phyloP scores from a whole-genome alignment of 2,329 filamentous ascomycete genomes.

The Nemania sp. region DNA sequence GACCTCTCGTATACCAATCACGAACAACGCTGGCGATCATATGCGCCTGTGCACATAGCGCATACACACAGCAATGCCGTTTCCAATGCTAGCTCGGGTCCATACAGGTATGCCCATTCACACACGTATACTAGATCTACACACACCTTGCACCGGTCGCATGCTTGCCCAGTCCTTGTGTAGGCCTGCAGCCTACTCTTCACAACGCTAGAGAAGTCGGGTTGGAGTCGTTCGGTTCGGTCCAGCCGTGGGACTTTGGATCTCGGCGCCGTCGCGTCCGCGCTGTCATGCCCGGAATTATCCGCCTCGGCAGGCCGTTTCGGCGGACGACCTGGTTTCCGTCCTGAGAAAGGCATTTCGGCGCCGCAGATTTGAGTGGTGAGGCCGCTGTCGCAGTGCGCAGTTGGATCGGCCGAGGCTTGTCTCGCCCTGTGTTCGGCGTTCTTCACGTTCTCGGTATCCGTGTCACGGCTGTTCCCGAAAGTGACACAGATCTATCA shows the following conservation, averaged over 20 bases:
- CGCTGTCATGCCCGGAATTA: conserved; percentile 42
- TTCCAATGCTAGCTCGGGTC: too few species aligned
- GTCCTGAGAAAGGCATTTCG: conserved; percentile 47
- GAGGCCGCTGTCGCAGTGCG: conserved; percentile 10
- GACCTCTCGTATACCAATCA: too few species aligned
- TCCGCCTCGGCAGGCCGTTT: conserved; percentile 50
- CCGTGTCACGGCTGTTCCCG: background rate
- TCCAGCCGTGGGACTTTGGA: conserved; percentile 55
- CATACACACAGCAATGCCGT: too few species aligned
- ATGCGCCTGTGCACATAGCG: background rate
- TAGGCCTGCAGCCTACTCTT: conserved; percentile 60
- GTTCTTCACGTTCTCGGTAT: too few species aligned
- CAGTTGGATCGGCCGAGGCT: conserved; percentile 4
- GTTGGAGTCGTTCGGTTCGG: conserved; percentile 41
- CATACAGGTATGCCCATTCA: background rate
- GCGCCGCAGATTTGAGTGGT: conserved; percentile 16
- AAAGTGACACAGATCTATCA: background rate
- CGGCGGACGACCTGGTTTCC: conserved; percentile 45
- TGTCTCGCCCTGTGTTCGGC: background rate
- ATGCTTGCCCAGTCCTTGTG: conserved; percentile 77
- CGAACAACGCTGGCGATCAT: too few species aligned
- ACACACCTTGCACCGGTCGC: conserved; percentile 82
- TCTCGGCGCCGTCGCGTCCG: conserved; percentile 38
- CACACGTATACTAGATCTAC: background rate
- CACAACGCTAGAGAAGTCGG: conserved; percentile 59